Evolutionary conservation across 2,329 filamentous ascomycete species (phyloP).

Genomic region (Trichoderma sp.): DNA sequence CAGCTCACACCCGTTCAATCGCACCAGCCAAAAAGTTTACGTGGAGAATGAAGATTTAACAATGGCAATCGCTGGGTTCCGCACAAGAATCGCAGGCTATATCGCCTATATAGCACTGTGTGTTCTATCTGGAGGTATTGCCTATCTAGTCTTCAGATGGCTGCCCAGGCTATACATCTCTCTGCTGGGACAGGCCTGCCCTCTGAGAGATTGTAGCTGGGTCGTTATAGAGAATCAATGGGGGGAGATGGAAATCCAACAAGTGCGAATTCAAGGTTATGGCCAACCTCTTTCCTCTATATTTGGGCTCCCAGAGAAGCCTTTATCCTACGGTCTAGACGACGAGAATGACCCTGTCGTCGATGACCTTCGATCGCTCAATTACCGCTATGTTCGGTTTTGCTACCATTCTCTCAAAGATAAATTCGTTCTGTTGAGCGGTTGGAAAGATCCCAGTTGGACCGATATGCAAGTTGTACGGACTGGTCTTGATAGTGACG

Average conservation of each 20-base stretch:
- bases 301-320: slow-evolving; percentile 66
- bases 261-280: slow-evolving; percentile 55
- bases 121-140: slow-evolving; percentile 68
- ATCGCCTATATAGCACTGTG: slow-evolving; percentile 68
- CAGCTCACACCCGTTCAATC: slow-evolving; percentile 60
- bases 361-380: slow-evolving; percentile 69
- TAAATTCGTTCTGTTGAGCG: slow-evolving; percentile 79
- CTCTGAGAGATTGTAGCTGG: slow-evolving; percentile 78
- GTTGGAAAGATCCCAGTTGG: slow-evolving; percentile 95
- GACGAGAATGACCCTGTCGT: slow-evolving; percentile 72
- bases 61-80: slow-evolving; percentile 88
- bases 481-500: slow-evolving; percentile 79
- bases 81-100: slow-evolving; percentile 69
- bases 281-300: slow-evolving; percentile 57
- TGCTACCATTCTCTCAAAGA: slow-evolving; percentile 87
- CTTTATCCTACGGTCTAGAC: slow-evolving; percentile 50
- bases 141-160: slow-evolving; percentile 85
- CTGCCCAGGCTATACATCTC: slow-evolving; percentile 81
- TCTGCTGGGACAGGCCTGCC: slow-evolving; percentile 65
- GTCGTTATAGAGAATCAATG: slow-evolving; percentile 97
- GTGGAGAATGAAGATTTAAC: slow-evolving; percentile 92
- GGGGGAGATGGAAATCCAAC: slow-evolving; percentile 81
- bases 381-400: slow-evolving; percentile 93
- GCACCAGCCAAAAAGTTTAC: slow-evolving; percentile 84
- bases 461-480: slow-evolving; percentile 71